These are phyloP conservation scores for Ceratonia siliqua DNA, from an alignment of 306 rosid species.

Conservation along the genomic window DNA sequence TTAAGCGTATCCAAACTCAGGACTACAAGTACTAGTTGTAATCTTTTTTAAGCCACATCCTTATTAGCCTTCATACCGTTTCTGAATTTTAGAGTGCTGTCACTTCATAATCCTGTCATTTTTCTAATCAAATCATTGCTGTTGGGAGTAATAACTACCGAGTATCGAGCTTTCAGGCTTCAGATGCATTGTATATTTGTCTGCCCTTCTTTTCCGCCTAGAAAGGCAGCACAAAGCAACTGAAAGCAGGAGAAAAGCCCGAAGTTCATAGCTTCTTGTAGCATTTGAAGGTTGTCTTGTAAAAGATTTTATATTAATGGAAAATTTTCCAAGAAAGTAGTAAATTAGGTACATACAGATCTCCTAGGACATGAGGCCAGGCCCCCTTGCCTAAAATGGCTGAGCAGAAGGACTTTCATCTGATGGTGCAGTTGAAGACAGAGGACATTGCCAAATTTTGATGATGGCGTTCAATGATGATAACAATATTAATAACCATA, in stretches of 20 bases:
- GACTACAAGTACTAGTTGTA: slow-evolving; percentile 20
- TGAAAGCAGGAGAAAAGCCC: neutral
- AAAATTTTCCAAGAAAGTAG: neutral
- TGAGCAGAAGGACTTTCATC: neutral
- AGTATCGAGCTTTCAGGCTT: neutral
- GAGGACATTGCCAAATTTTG: slow-evolving; percentile 5
- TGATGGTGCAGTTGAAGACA: neutral
- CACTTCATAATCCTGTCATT: neutral
- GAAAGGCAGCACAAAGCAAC: neutral
- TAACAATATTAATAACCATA: neutral
- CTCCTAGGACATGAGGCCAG: neutral
- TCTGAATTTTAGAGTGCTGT: neutral
- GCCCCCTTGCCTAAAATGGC: neutral
- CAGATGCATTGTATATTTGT: neutral
- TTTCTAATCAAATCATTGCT: neutral
- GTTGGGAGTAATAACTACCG: neutral
- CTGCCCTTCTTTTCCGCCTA: neutral
- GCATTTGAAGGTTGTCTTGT: neutral
- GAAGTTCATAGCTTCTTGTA: neutral
- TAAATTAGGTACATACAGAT: too few species aligned
- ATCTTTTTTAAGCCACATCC: neutral
- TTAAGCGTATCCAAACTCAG: slow-evolving; percentile 15
- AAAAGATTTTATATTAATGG: neutral
- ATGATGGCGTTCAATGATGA: neutral
- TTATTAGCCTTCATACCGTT: neutral